Conservation (phyloP, 2,329 filamentous ascomycete genomes). For the Penicillium sp. region DNA sequence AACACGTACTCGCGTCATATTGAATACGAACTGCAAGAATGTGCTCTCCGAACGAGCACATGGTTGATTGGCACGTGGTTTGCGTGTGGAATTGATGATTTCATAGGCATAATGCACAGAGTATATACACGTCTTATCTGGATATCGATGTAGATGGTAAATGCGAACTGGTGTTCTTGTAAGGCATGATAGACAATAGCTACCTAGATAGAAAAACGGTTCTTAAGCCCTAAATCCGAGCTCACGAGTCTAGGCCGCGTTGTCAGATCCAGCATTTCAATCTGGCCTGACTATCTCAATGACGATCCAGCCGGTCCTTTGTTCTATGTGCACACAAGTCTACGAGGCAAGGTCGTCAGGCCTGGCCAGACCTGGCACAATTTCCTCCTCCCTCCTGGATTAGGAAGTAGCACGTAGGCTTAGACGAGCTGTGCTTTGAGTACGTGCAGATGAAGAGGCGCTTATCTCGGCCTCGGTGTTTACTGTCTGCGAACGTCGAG, state of each 20-base stretch:
- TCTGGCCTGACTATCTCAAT: not conserved
- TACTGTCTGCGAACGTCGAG: not conserved
- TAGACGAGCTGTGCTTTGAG: too few relatives aligned
- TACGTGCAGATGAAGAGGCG: not conserved
- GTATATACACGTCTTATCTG: not conserved
- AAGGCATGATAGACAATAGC: not conserved
- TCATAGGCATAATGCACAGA: not conserved
- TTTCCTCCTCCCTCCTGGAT: not conserved
- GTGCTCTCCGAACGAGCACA: not conserved
- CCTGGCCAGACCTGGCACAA: too few relatives aligned
- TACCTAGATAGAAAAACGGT: not conserved
- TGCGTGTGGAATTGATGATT: not conserved
- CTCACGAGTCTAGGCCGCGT: not conserved
- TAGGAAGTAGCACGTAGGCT: not conserved
- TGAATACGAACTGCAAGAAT: not conserved
- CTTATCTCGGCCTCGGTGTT: not conserved
- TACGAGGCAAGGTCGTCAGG: not conserved
- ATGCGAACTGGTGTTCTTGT: not conserved
- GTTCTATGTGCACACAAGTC: not conserved
- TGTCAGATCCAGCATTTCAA: not conserved
- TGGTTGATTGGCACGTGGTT: conserved; percentile 9
- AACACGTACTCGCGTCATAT: not conserved
- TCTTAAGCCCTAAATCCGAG: not conserved
- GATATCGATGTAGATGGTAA: not conserved
- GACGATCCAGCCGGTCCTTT: not conserved